Base-by-base conservation (phyloP, 805 yeast species). In the Barnettozyma californica region DNA sequence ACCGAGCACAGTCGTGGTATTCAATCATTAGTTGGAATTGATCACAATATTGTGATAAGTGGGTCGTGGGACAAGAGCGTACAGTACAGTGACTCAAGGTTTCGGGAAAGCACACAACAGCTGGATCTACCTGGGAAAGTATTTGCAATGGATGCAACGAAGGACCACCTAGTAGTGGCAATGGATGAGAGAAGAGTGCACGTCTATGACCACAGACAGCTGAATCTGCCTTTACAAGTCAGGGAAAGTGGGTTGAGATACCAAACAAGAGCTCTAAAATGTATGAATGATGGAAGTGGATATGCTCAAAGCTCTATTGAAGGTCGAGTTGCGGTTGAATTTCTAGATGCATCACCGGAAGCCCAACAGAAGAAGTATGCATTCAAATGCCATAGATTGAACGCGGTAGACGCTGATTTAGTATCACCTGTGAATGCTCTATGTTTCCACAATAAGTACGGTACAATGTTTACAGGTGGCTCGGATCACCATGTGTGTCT, bases 391-490 rank as follows among this genome's bases (percentile, higher is more conserved):
- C 97, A 89, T 63, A 67, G 95, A 29, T 63, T 70, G 41, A 69
- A 72, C 45, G 55, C 69, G 18, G 78, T 71, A 2, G 79, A 73
- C 39, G 68, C 69, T 9, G 87, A 80, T 49, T 63, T 75, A 34
- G 85, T 89, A 11, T 91, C 82, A 57, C 76, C 96, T 0, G 88
- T 92, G 26, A 87, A 89, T 62, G 70, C 88, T 11, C 75, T 92
- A 29, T 68, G 78, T 10, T 89, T 91, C 75, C 92, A 87, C 61
- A 92, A 94, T 1, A 69, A 73, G 18, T 78, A 77, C 61, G 87
- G 88, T 16, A 86, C 95, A 1, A 78, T 92, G 59, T 80, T 82
- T 50, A 91, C 97, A 1, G 95, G 95, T 2, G 97, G 98, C 1
- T 77, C 94, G 2, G 98, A 92, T 67, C 95, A 96, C 10, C 76